These are phyloP conservation scores for Xylaria curta DNA, from an alignment of 495 filamentous ascomycete species.

Conservation along the genomic window DNA sequence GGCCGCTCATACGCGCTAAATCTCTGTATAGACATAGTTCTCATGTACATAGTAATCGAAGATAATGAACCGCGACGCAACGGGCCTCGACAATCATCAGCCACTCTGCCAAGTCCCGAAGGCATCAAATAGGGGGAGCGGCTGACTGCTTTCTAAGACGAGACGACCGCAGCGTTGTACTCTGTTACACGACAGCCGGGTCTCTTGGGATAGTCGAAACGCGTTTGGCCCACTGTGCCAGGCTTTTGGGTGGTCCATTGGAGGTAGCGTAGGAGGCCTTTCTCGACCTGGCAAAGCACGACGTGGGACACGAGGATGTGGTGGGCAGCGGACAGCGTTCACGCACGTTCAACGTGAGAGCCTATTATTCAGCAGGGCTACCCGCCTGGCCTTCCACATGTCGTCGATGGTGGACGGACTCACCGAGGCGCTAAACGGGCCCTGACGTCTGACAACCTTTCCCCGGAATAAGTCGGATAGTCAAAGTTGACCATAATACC, in stretches of 20 bases:
- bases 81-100: not conserved
- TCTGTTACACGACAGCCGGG: conserved; percentile 27
- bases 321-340: conserved; percentile 3
- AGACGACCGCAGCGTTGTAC: conserved; percentile 21
- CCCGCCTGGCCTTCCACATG: not conserved
- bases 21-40: conserved; percentile 2
- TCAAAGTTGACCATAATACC: not conserved
- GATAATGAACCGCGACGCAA: not conserved
- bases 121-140: not conserved
- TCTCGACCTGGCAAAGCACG: conserved; percentile 39
- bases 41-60: conserved; percentile 22
- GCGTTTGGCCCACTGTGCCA: conserved; percentile 7
- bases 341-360: not conserved
- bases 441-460: conserved; percentile 5
- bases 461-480: conserved; percentile 22
- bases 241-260: conserved; percentile 21
- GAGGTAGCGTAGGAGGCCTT: conserved; percentile 29
- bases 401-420: not conserved
- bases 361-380: conserved; percentile 20
- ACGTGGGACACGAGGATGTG: conserved; percentile 21
- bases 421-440: conserved; percentile 14
- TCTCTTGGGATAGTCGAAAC: conserved; percentile 24
- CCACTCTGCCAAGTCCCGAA: not conserved
- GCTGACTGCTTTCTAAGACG: conserved; percentile 22
- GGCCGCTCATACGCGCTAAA: not conserved